Evolutionary conservation across 2,329 filamentous ascomycete genomes (phyloP).

Genomic region (Exophiala dermatitidis): DNA sequence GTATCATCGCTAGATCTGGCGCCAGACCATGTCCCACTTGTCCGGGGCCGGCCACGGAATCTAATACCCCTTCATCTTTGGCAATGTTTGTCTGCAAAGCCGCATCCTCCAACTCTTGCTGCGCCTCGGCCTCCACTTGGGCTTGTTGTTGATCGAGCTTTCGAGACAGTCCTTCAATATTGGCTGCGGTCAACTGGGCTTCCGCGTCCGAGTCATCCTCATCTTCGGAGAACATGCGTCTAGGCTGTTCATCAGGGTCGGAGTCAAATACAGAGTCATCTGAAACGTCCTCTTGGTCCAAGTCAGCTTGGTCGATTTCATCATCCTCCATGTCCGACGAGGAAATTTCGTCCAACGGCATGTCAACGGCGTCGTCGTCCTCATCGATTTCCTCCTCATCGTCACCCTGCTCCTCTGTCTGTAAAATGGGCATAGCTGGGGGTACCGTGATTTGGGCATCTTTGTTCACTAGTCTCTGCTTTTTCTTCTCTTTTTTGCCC

Average conservation of each 20-base stretch:
- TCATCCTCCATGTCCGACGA: conserved; percentile 23
- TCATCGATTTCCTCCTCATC: conserved; percentile 40
- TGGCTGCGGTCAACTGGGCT: conserved; percentile 86
- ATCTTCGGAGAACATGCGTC: conserved; percentile 88
- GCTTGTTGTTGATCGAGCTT: conserved; percentile 73
- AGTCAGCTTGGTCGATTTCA: conserved; percentile 29
- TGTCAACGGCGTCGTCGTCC: conserved; percentile 38
- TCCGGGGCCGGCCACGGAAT: conserved; percentile 43
- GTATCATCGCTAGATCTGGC: conserved; percentile 81
- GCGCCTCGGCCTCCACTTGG: conserved; percentile 71
- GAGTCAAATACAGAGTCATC: conserved; percentile 63
- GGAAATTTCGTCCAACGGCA: conserved; percentile 41
- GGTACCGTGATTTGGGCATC: conserved; percentile 27
- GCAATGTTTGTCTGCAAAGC: conserved; percentile 91
- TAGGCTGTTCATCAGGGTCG: conserved; percentile 52
- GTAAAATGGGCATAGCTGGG: conserved; percentile 25
- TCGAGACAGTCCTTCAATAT: conserved; percentile 83
- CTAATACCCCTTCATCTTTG: conserved; percentile 61
- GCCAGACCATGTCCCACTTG: conserved; percentile 56
- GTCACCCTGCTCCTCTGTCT: conserved; percentile 31
- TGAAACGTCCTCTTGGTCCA: conserved; percentile 37
- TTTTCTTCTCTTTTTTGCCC: conserved; percentile 31
- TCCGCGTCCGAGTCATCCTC: conserved; percentile 82
- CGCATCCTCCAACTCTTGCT: conserved; percentile 76
- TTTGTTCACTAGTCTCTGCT: conserved; percentile 29